Evolutionary conservation across 139 green algal genomes (phyloP).

Genomic region (Trebouxia sp.): DNA sequence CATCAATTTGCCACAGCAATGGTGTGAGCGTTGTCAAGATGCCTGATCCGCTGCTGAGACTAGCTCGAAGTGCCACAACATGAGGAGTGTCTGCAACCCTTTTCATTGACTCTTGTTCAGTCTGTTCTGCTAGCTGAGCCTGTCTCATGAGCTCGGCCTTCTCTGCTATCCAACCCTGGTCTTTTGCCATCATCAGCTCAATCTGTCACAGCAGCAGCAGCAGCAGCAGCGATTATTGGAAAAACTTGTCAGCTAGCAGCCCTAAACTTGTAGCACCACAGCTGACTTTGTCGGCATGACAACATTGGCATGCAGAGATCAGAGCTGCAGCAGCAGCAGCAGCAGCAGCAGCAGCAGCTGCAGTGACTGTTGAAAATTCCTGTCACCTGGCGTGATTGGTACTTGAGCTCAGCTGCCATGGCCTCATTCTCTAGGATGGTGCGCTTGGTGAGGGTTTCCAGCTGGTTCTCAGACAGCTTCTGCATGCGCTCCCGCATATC

Average conservation of each 20-base stretch:
- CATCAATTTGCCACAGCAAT: too few relatives aligned
- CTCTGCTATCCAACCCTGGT: constrained; percentile 45
- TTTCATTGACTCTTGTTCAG: constrained; percentile 59
- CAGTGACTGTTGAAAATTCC: too few relatives aligned
- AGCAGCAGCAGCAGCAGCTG: too few relatives aligned
- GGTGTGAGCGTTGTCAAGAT: too few relatives aligned
- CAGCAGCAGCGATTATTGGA: too few relatives aligned
- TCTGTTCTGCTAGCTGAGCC: constrained; percentile 62
- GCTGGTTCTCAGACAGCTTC: constrained; percentile 78
- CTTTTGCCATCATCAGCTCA: constrained; percentile 63
- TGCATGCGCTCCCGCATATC: constrained; percentile 76
- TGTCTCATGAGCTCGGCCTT: constrained; percentile 59
- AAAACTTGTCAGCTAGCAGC: too few relatives aligned
- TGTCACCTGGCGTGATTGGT: constrained; percentile 40
- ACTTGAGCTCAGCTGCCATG: constrained; percentile 71
- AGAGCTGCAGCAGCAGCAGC: too few relatives aligned
- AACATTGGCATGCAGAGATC: background rate
- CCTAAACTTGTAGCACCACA: too few relatives aligned
- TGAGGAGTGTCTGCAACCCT: background rate
- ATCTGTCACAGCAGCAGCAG: too few relatives aligned
- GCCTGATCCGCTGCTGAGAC: too few relatives aligned
- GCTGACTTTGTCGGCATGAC: background rate
- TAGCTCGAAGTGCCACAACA: too few relatives aligned
- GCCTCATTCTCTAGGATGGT: constrained; percentile 87
- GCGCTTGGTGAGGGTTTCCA: constrained; percentile 82